phyloP scores from a whole-genome alignment of 306 rosid species.

The Albizia julibrissin region DNA sequence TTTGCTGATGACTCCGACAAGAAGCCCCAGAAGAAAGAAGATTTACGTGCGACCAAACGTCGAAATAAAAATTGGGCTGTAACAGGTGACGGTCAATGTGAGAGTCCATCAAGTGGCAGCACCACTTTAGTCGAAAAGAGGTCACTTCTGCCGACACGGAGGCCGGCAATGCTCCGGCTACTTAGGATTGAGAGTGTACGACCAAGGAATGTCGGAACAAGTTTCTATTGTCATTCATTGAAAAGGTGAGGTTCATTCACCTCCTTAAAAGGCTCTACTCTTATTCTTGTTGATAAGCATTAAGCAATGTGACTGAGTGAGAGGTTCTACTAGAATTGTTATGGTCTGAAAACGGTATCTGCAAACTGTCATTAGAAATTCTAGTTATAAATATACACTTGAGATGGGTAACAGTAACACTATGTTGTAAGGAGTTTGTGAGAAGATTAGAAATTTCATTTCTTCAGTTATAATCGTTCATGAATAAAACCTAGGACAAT shows the following conservation, averaged over 20 bases:
- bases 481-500: background rate
- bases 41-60: background rate
- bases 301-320: background rate
- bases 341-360: conserved; percentile 5
- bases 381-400: background rate
- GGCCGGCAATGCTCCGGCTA: conserved; percentile 55
- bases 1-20: conserved; percentile 53
- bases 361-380: background rate
- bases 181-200: conserved; percentile 48
- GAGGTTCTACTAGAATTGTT: background rate
- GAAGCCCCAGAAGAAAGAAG: conserved; percentile 26
- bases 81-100: conserved; percentile 21
- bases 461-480: background rate
- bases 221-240: conserved; percentile 63
- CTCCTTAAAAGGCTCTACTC: background rate
- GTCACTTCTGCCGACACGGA: conserved; percentile 59
- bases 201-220: conserved; percentile 57
- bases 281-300: background rate
- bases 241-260: conserved; percentile 48
- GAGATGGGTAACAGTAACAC: background rate
- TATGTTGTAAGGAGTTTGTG: background rate
- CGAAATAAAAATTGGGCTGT: conserved; percentile 32
- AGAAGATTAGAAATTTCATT: background rate
- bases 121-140: conserved; percentile 50
- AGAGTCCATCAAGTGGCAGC: conserved; percentile 34